Conservation (phyloP, 345 rosid genomes). For the Lepidium africanum region DNA sequence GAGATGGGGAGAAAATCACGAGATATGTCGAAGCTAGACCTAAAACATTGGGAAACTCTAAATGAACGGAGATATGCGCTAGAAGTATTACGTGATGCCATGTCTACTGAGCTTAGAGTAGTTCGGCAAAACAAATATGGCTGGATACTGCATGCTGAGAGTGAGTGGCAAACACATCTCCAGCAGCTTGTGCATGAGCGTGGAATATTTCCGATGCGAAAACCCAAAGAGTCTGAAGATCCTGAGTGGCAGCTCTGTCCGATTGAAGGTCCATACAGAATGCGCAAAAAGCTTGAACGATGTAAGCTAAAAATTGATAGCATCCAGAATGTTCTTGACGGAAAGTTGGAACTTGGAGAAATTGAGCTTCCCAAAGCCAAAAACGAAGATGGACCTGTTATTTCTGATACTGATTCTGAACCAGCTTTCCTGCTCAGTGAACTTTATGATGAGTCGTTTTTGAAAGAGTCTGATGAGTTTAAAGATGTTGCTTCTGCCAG, state of each 20-base stretch:
- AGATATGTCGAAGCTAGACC: conserved; percentile 69
- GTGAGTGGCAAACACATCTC: conserved; percentile 96
- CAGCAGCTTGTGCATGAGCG: conserved; percentile 98
- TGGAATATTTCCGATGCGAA: conserved; percentile 84
- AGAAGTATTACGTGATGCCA: conserved; percentile 86
- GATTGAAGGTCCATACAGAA: conserved; percentile 98
- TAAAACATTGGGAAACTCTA: conserved; percentile 93
- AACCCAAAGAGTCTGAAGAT: conserved; percentile 48
- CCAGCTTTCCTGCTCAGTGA: conserved; percentile 55
- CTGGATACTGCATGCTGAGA: conserved; percentile 99
- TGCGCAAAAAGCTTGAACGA: conserved; percentile 97
- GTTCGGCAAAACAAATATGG: conserved; percentile 99
- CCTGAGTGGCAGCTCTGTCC: conserved; percentile 99
- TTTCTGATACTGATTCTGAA: conserved; percentile 67
- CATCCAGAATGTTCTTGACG: conserved; percentile 70
- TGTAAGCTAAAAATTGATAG: conserved; percentile 76
- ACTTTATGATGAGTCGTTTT: conserved; percentile 51
- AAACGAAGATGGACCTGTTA: conserved; percentile 47
- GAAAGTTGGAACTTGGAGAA: conserved; percentile 69
- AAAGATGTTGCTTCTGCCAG: conserved; percentile 50
- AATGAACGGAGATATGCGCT: conserved; percentile 93
- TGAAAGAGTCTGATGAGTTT: conserved; percentile 44
- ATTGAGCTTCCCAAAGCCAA: conserved; percentile 49
- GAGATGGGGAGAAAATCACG: conserved; percentile 91
- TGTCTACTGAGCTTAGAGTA: conserved; percentile 98